phyloP scores from a whole-genome alignment of 2,329 filamentous ascomycete genomes.

The Pseudogymnoascus destructans region DNA sequence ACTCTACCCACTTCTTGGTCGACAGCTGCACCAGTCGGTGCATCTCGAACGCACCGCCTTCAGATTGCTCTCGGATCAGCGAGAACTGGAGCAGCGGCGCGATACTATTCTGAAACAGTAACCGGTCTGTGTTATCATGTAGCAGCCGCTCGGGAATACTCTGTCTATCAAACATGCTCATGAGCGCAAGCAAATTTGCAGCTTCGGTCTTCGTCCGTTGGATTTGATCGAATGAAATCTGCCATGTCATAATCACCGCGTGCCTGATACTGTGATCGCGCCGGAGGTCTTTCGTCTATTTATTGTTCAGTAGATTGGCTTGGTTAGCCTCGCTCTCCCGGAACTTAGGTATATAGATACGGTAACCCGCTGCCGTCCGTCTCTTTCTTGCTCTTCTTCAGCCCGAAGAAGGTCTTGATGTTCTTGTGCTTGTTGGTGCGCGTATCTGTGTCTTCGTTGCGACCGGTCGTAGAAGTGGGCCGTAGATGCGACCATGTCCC shows the following conservation, averaged over 20 bases:
- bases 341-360: conserved; percentile 7
- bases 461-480: neutral
- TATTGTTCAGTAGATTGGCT: neutral
- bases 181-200: conserved; percentile 7
- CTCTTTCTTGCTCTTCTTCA: too few species aligned
- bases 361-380: neutral
- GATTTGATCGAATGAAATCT: neutral
- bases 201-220: neutral
- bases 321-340: neutral
- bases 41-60: neutral
- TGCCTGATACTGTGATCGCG: neutral
- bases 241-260: neutral
- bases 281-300: neutral
- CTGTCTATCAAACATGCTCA: conserved; percentile 9
- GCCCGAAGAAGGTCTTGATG: neutral
- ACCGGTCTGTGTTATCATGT: neutral
- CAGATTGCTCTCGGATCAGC: neutral
- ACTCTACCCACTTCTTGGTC: conserved; percentile 12
- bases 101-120: neutral
- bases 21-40: conserved; percentile 13
- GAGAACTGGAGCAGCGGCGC: conserved; percentile 1
- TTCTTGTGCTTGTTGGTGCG: neutral
- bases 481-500: neutral
- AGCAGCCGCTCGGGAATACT: conserved; percentile 9
- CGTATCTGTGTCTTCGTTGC: neutral